Base-by-base conservation (phyloP, 2,329 filamentous ascomycete species). In the Nectriaceae sp. region DNA sequence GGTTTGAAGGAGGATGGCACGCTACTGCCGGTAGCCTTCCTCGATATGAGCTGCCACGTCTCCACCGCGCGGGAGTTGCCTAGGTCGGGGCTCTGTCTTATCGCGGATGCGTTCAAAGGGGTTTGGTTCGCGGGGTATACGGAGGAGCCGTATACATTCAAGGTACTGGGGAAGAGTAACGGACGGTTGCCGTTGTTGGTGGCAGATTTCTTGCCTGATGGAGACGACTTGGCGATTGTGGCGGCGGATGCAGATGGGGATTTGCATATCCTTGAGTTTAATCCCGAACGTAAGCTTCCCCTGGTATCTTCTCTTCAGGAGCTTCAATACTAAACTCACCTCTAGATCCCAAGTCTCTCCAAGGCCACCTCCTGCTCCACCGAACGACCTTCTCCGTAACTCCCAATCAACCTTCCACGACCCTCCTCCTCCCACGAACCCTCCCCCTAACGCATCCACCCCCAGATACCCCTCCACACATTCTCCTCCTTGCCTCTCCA, bases 81-180 rank as follows among this genome's bases (percentile, higher is more conserved):
- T 3, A 84, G 87, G 2, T 95, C 90, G 1, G 92, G 93, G 1
- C 78, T 99, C 65, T 91, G 89, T 62, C 77, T 96, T 11, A 85
- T 97, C 72, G 89, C 89, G 0, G 94, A 99, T 71, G 89, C 88
- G 1, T 85, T 94, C 65, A 96, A 96, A 72, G 94, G 94, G 0
- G 78, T 97, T 3, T 97, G 94, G 91, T 95, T 99, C 59, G 89
- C 90, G 0, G 94, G 94, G 1, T 99, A 97, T 65, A 94, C 89
- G 8, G 93, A 99, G 71, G 94, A 97, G 64, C 94, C 94, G 1
- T 99, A 97, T 67, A 92, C 89, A 58, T 91, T 99, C 84, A 88
- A 91, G 53, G 79, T 97, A 3, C 91, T 97, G 57, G 91, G 92
- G 36, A 97, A 97, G 71, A 90, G 88, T 60, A 80, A 86, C 33